Evolutionary conservation across 768 basidiomycete species (phyloP), one percentile per base, ranked within the genome.

Genomic region (Tricholoma terreum): DNA sequence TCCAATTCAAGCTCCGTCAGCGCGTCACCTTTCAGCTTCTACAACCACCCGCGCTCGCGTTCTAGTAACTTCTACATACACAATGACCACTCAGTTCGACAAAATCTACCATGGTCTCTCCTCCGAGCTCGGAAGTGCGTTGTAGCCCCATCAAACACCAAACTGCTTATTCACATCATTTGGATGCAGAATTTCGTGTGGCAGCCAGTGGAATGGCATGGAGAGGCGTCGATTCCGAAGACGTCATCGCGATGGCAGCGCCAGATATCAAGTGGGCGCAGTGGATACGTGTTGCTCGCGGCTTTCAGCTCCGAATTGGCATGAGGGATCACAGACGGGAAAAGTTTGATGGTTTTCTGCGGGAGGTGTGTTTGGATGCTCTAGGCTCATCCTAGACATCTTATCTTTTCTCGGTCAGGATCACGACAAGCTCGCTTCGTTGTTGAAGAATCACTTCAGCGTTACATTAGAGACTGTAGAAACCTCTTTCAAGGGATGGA

Each of bases 401-500:
- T 56, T 21, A 56, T 43, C 8, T 31, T 40, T 24, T 12, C 56
- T n/a, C 52, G 7, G 34, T 22, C 65, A 97, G 92, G 96, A 99
- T 71, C 89, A 92, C 57, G 97, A 98, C 57, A 89, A 87, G 60
- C 68, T 98, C n/a, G 77, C 86, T 4, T 75, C 80, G 51, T 69
- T 95, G 42, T 73, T 97, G 62, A 95, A 96, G 73, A 90, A 90
- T 59, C 85, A 94, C 72, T 98, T 94, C 74, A 84, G 81, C 42
- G 77, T 96, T 57, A 84, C 89, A 3, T 77, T 98, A 21, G 97
- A 98, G 69, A 82, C 81, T 4, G 87, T 86, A 70, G 97, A 99
- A 62, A 80, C 86, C 15, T 87, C 91, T 11, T 84, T 95, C 69
- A 94, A 92, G 69, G 97, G 97, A 0, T 98, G 94, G 94, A 98